These are phyloP conservation scores for Fusarium anthophilum DNA, from an alignment of 2,329 filamentous ascomycete species.

Conservation along the genomic window DNA sequence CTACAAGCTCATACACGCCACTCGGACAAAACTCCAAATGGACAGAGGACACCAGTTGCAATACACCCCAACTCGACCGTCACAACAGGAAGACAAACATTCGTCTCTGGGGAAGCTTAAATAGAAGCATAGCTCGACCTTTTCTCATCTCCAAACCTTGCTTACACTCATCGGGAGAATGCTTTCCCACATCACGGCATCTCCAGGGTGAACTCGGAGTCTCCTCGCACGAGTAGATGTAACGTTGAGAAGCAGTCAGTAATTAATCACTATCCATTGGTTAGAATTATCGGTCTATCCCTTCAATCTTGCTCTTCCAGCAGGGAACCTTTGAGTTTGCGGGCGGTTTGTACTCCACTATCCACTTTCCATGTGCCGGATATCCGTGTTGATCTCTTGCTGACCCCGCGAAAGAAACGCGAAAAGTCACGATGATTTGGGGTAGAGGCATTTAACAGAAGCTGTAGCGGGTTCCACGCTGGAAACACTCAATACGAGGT, in stretches of 20 bases:
- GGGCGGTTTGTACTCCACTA: neutral
- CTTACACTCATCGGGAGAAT: neutral
- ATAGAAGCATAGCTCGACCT: neutral
- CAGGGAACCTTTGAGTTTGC: neutral
- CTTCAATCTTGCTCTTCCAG: neutral
- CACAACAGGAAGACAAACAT: accelerated
- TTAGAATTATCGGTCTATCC: neutral
- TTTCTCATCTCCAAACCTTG: neutral
- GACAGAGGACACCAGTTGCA: accelerated
- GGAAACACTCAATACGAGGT: neutral
- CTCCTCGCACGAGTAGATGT: neutral
- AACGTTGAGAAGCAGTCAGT: neutral
- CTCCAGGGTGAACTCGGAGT: neutral
- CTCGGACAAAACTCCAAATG: neutral
- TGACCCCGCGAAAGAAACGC: neutral
- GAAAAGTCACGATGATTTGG: neutral
- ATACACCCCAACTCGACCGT: accelerated
- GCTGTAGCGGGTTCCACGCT: too few species aligned
- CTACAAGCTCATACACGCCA: accelerated
- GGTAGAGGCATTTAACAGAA: neutral
- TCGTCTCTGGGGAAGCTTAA: neutral
- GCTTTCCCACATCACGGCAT: neutral
- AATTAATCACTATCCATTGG: neutral
- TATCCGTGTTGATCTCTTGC: neutral
- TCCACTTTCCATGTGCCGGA: neutral